Base-by-base conservation (phyloP, 305 asterid species). In the Lippia alba region DNA sequence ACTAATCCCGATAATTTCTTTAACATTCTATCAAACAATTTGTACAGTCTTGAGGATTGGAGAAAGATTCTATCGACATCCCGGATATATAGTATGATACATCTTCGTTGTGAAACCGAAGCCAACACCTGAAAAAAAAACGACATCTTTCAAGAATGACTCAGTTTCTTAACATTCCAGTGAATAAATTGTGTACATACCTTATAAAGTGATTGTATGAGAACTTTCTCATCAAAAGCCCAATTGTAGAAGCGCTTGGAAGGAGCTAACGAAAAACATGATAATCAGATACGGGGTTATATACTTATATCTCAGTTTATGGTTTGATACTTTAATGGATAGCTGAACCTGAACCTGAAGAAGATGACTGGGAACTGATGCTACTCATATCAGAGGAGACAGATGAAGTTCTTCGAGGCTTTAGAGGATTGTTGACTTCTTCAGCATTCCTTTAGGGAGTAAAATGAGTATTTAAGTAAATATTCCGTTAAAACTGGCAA, bases 191-290 rank as follows among this genome's bases (percentile, higher is more conserved):
- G 48, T 40, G 64, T 49, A 51, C 68, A 73, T 83, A 92, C 98
- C 98, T 92, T 92, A 78, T 83, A 85, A 74, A 92, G 93, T 70
- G 98, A 83, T 81, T 83, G 89, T 55, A 92, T 53, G 72, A 92
- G 77, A 71, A 76, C 78, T 75, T 79, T 87, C 82, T 90, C 98
- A 74, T 89, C 95, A 71, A 90, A 86, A 72, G 80, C 81, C 86
- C 88, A 88, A 83, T 79, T 75, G 78, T 73, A 82, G 71, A 63
- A 65, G 78, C 91, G 91, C 82, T 86, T 92, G 45, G 70, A 67
- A 74, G 78, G 73, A 86, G 91, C 98, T 92, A 70, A 67, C 34
- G 30, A 69, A 74, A 57, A 40, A 66, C 15, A 61, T 61, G 70
- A 60, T 36, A 53, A 57, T 51, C 73, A 73, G 53, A 36, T 59